Evolutionary conservation across 805 yeast genomes (phyloP).

Genomic region (Kuraishia hungarica): DNA sequence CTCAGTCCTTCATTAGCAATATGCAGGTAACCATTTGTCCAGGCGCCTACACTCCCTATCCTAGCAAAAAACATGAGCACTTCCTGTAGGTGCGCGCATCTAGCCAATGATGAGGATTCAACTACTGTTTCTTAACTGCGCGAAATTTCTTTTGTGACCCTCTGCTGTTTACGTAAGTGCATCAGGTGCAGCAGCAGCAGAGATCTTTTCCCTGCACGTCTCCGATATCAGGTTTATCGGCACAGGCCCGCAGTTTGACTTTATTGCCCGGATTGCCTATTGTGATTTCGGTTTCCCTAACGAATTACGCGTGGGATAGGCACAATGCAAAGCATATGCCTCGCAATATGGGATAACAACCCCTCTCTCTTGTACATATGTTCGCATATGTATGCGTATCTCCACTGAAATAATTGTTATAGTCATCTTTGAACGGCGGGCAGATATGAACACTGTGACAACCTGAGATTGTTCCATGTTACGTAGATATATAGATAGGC

Average conservation of each 20-base stretch:
- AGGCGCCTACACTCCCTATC: background rate
- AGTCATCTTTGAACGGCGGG: background rate
- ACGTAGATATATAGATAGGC: background rate
- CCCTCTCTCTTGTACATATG: background rate
- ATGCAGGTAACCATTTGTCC: background rate
- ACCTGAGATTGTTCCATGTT: background rate
- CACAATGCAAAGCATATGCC: background rate
- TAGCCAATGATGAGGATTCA: background rate
- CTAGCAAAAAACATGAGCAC: background rate
- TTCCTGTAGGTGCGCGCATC: background rate
- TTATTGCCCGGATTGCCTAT: background rate
- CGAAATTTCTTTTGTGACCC: background rate
- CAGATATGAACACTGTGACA: background rate
- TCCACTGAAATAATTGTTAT: background rate
- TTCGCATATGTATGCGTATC: background rate
- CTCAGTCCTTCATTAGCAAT: background rate
- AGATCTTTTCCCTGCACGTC: background rate
- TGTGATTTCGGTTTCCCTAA: background rate
- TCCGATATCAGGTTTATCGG: background rate
- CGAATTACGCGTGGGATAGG: background rate
- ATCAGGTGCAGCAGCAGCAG: background rate
- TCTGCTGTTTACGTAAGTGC: background rate
- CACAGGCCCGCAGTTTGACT: background rate
- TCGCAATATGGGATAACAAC: background rate
- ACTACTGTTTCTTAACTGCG: background rate